A percentile compares a stretch with the other conserved stretches of the same genome.
Evolutionary conservation across 495 filamentous ascomycete genomes (phyloP).

Genomic region (Aspergillus bridgeri): DNA sequence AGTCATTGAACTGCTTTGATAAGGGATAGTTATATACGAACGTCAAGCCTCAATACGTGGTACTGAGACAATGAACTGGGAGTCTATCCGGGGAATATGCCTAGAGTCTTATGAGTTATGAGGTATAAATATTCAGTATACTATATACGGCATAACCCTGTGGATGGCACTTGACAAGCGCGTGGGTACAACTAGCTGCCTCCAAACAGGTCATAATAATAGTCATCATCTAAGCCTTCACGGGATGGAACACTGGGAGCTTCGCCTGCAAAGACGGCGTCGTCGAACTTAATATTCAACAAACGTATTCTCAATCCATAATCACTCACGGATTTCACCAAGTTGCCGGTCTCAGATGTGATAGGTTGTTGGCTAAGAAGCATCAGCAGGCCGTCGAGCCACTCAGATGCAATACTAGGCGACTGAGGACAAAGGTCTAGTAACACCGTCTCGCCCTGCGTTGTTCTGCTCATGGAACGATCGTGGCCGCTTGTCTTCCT

Average conservation of each 20-base stretch:
- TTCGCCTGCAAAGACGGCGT: slow-evolving; percentile 48
- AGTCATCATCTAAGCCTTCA: slow-evolving; percentile 52
- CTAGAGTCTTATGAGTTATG: too few species aligned
- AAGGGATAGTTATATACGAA: too few species aligned
- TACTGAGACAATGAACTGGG: too few species aligned
- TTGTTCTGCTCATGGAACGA: slow-evolving; percentile 33
- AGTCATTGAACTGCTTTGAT: too few species aligned
- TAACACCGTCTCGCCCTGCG: slow-evolving; percentile 58
- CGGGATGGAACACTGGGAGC: slow-evolving; percentile 43
- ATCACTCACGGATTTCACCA: slow-evolving; percentile 78
- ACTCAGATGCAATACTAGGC: slow-evolving; percentile 86
- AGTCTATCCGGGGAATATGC: too few species aligned
- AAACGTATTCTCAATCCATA: slow-evolving; percentile 92
- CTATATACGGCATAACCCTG: too few species aligned
- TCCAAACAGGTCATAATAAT: slow-evolving; percentile 54
- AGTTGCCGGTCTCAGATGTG: slow-evolving; percentile 88
- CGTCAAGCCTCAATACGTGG: too few species aligned
- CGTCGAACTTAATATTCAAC: slow-evolving; percentile 87
- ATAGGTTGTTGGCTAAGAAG: slow-evolving; percentile 92
- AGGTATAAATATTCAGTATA: neutral
- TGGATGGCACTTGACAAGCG: neutral
- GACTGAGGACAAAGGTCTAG: slow-evolving; percentile 78
- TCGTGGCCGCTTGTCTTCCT: slow-evolving; percentile 29
- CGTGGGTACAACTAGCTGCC: slow-evolving; percentile 25
- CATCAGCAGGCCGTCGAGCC: slow-evolving; percentile 95